These are phyloP conservation scores for Saccharomycopsis vini DNA, from an alignment of 805 yeast genomes.

Conservation along the genomic window DNA sequence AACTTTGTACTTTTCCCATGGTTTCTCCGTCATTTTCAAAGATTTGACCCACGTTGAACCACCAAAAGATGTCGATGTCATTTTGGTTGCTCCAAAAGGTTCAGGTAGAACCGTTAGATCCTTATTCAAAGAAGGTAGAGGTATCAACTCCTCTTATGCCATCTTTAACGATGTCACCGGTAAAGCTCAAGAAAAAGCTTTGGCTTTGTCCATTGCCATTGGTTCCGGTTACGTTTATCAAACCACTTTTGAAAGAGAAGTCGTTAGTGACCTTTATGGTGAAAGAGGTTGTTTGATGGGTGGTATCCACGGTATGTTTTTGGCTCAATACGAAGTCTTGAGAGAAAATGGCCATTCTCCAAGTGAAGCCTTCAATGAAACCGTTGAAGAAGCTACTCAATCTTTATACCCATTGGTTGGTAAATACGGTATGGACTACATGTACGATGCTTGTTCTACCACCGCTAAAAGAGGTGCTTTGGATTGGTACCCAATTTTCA, in stretches of 20 bases:
- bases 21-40: slow-evolving; percentile 99
- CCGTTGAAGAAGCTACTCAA: slow-evolving; percentile 99
- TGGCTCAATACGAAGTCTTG: slow-evolving; percentile 98
- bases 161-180: slow-evolving; percentile 99
- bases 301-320: slow-evolving; percentile 99
- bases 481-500: slow-evolving; percentile 99
- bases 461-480: slow-evolving; percentile 99
- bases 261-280: slow-evolving; percentile 98
- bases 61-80: slow-evolving; percentile 91
- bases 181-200: slow-evolving; percentile 98
- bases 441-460: slow-evolving; percentile 99
- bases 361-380: slow-evolving; percentile 99
- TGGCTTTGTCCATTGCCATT: slow-evolving; percentile 97
- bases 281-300: slow-evolving; percentile 99
- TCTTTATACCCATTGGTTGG: slow-evolving; percentile 98
- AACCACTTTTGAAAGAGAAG: slow-evolving; percentile 99
- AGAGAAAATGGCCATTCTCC: slow-evolving; percentile 99
- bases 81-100: slow-evolving; percentile 99
- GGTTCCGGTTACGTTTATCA: slow-evolving; percentile 99
- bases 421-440: slow-evolving; percentile 99
- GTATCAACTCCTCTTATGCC: slow-evolving; percentile 99
- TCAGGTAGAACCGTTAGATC: slow-evolving; percentile 99
- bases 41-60: slow-evolving; percentile 93
- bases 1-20: slow-evolving; percentile 98
- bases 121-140: slow-evolving; percentile 99